Evolutionary conservation across 352 stramenopile species (phyloP), one percentile per base, ranked within the genome.

Genomic region (Pythium phragmitis): DNA sequence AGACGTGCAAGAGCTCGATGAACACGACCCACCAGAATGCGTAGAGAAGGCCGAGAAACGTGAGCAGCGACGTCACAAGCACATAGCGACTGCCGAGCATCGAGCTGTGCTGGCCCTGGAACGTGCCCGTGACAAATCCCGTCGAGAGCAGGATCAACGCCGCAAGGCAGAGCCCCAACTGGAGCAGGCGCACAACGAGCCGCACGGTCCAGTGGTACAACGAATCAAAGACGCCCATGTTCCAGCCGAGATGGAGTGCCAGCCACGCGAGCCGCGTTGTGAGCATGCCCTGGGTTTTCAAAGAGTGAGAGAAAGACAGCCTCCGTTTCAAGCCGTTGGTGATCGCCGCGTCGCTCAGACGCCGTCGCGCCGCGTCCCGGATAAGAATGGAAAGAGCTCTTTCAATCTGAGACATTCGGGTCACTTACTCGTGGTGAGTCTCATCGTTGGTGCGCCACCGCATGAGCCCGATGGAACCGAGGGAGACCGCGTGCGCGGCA

Each of bases 401-500:
- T 37, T 46, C 16, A 21, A 46, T 30, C 17, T 46, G 39, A 17
- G 39, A 46, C 39, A 46, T 46, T 46, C 3, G 39, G 39, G 39
- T 4, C 17, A 14, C 8, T 46, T 14, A 46, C 39, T 39, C 34
- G 11, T 39, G 34, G 34, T 39, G 34, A 13, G 34, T 39, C 7
- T 39, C 11, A 6, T 9, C 34, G 34, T 39, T 39, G 7, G 7
- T 6, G 11, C 11, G 34, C 4, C 7, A 11, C 7, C 34, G 19
- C 7, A 21, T 60, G 23, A 74, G 26, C 1, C 16, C 67, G 36
- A 57, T 28, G 7, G 56, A 68, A 19, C 52, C 62, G 19, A 75
- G 21, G 37, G 69, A 72, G 17, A 52, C 64, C 3, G 51, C 70
- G 42, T 77, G 66, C 0, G 68, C 70, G 30, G 85, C 55, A 63